Evolutionary conservation across 495 filamentous ascomycete species (phyloP).

Genomic region (Elasticomyces elasticus): DNA sequence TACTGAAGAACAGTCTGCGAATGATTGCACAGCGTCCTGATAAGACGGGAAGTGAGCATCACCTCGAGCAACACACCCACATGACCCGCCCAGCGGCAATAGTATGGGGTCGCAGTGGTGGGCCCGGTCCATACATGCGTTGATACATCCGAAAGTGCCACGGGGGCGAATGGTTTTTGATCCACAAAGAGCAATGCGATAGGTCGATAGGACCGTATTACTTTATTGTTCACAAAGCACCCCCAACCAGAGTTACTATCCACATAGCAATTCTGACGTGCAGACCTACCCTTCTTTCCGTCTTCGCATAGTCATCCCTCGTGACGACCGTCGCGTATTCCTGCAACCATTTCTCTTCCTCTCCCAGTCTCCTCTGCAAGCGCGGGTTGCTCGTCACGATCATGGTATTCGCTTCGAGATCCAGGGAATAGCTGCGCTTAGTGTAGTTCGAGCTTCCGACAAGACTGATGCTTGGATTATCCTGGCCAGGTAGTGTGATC

Average conservation of each 20-base stretch:
- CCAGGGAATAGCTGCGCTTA: slow-evolving; percentile 79
- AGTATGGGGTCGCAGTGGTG: too few species aligned
- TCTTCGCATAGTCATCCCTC: slow-evolving; percentile 64
- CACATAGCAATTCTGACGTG: slow-evolving; percentile 85
- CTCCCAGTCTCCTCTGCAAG: slow-evolving; percentile 60
- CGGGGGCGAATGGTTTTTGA: too few species aligned
- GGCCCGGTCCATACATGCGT: too few species aligned
- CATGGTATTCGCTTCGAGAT: slow-evolving; percentile 76
- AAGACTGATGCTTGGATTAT: slow-evolving; percentile 63
- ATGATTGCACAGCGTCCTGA: too few species aligned
- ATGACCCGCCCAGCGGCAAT: too few species aligned
- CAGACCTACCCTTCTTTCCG: slow-evolving; percentile 72
- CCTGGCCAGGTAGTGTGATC: slow-evolving; percentile 54
- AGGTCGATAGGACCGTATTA: too few species aligned
- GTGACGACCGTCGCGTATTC: slow-evolving; percentile 56
- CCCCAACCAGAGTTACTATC: slow-evolving; percentile 45
- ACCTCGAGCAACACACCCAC: too few species aligned
- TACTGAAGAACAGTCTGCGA: too few species aligned
- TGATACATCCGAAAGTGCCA: too few species aligned
- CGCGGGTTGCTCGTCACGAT: slow-evolving; percentile 71
- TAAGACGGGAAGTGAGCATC: too few species aligned
- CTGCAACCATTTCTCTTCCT: slow-evolving; percentile 70
- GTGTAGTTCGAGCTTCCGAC: slow-evolving; percentile 95
- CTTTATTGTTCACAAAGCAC: slow-evolving; percentile 33
- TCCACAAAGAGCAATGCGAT: too few species aligned